Base-by-base conservation (phyloP, 225 moss, liverwort and hornwort genomes). In the Pseudoscleropodium purum region DNA sequence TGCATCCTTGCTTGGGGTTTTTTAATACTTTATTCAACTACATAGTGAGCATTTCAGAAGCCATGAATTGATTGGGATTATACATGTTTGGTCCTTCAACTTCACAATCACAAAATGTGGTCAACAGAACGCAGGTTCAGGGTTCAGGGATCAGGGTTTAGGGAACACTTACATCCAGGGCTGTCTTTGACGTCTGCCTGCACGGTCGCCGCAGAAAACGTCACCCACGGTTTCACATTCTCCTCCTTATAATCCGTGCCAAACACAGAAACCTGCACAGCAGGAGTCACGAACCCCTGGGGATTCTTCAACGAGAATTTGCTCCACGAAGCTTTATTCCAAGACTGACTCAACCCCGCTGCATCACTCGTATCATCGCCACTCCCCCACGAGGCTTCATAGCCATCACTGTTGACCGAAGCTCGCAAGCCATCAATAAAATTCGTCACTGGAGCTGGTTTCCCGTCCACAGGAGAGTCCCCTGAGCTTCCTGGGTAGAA, bases 341-440 rank as follows among this genome's bases (percentile, higher is more conserved):
- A 91, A 79, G 94, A 94, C 62, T 92, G 92, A 37, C 89, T 92
- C n/a, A 89, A 63, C 13, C 92, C 93, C 65, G 91, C 94, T 21
- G 91, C 94, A 29, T 98, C 96, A 49, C 96, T 96, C 8, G 82
- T 90, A 36, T 93, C 94, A 61, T 96, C 96, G 74, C 93, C 96
- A 87, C 98, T 98, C 68, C 98, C 97, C 84, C 95, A 93, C 10
- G 98, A 98, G 26, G 98, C 98, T 78, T 98, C 98, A 63, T 98
- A 98, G 72, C 98, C 98, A 89, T 98, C 98, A 87, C 98, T 98
- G 30, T 93, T 94, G 11, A 93, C 93, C 60, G 96, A 94, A 62
- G 91, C 70, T 85, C 93, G 94, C 93, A 94, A 81, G 90, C 87
- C 90, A 84, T 93, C 89, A 69, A 90, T 85, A 14, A 85, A 88